Evolutionary conservation across 2,329 filamentous ascomycete genomes (phyloP).

Genomic region (Elsinoe fawcettii): DNA sequence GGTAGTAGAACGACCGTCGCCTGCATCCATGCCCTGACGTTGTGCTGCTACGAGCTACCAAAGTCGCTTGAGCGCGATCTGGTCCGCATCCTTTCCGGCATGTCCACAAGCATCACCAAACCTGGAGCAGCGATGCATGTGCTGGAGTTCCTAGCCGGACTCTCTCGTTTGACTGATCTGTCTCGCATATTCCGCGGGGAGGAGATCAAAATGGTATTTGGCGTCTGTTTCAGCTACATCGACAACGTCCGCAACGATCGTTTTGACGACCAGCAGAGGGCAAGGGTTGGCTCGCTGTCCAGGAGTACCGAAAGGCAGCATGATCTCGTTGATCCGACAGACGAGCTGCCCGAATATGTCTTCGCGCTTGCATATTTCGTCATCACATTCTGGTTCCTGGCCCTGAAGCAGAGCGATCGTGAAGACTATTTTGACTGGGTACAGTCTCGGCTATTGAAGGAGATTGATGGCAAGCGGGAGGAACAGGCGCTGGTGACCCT

Average conservation of each 20-base stretch:
- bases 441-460: constrained; percentile 39
- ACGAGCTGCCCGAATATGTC: constrained; percentile 86
- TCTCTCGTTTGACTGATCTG: constrained; percentile 75
- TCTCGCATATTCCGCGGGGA: constrained; percentile 86
- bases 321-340: constrained; percentile 34
- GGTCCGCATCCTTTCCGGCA: constrained; percentile 79
- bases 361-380: constrained; percentile 91
- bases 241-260: constrained; percentile 68
- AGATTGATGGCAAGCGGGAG: constrained; percentile 69
- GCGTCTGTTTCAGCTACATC: constrained; percentile 87
- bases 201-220: constrained; percentile 89
- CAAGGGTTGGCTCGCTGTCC: constrained; percentile 21
- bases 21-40: constrained; percentile 88
- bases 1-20: constrained; percentile 66
- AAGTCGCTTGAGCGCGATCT: constrained; percentile 78
- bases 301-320: constrained; percentile 34
- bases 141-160: constrained; percentile 83
- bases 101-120: constrained; percentile 94
- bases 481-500: constrained; percentile 91
- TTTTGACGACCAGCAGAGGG: constrained; percentile 16
- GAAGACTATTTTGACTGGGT: constrained; percentile 72
- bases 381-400: constrained; percentile 94
- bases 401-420: constrained; percentile 75
- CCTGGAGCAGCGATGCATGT: constrained; percentile 89
- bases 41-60: constrained; percentile 92